Conservation (phyloP, 768 basidiomycete species). For the Chalciporus sphaerocephalus region DNA sequence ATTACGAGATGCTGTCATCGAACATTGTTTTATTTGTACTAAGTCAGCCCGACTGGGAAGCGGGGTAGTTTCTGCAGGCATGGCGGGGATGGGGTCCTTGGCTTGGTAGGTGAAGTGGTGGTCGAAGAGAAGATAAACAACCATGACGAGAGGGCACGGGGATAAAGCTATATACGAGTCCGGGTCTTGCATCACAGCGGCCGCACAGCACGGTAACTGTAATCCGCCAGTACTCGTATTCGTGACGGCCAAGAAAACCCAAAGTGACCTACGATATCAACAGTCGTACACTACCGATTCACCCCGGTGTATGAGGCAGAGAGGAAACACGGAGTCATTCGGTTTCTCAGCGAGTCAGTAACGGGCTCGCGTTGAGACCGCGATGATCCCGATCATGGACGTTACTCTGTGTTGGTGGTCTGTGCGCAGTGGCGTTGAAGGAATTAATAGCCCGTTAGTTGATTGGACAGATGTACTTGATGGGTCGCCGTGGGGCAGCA, state of each 20-base stretch:
- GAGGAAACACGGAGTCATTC: not conserved
- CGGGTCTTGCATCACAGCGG: constrained; percentile 9
- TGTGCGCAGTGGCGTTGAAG: constrained; percentile 12
- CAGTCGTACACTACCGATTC: not conserved
- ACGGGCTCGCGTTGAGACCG: not conserved
- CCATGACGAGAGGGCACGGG: not conserved
- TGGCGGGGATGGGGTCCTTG: not conserved
- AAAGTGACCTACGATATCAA: constrained; percentile 1
- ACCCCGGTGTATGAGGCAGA: not conserved
- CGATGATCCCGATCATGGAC: constrained; percentile 2
- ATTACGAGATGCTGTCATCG: not conserved
- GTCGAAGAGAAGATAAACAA: not conserved
- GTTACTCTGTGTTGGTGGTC: not conserved
- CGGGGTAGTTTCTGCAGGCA: not conserved
- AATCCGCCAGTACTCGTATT: not conserved
- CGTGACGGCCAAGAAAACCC: constrained; percentile 2
- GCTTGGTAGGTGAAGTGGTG: not conserved
- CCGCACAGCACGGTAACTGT: constrained; percentile 18
- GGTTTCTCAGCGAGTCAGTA: not conserved
- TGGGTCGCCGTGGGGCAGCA: constrained; percentile 1
- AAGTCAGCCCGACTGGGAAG: not conserved
- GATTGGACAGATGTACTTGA: not conserved
- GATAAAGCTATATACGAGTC: constrained; percentile 18
- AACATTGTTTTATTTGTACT: constrained; percentile 9
- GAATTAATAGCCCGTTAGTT: not conserved